A percentile compares a stretch with the other conserved stretches of the same genome.
Evolutionary conservation across 2,329 filamentous ascomycete genomes (phyloP).

Genomic region (Paecilomyces sp.): DNA sequence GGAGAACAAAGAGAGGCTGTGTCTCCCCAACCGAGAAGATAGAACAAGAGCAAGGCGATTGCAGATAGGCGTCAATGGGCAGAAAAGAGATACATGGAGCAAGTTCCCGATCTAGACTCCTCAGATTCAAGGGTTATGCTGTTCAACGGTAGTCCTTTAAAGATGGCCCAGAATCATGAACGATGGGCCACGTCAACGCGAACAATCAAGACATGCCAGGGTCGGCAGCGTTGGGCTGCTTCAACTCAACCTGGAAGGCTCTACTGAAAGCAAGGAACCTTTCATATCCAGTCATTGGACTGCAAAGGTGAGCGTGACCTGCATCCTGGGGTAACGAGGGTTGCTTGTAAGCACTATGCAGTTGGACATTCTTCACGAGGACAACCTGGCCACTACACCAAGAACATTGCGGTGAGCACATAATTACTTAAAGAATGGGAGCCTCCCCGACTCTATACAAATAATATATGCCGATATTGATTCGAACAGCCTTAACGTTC

Average conservation of each 20-base stretch:
- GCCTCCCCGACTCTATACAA: background rate
- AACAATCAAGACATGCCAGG: background rate
- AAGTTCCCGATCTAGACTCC: background rate
- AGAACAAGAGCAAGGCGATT: background rate
- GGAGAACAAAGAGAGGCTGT: background rate
- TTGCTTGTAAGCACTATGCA: background rate
- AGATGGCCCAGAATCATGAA: background rate
- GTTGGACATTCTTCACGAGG: background rate
- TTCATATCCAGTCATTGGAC: background rate
- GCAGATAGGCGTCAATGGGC: background rate
- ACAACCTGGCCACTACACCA: background rate
- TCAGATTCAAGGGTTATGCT: background rate
- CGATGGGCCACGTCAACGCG: background rate
- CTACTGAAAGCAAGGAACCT: background rate
- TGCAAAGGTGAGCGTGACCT: background rate
- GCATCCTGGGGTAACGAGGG: background rate
- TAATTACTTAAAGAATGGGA: background rate
- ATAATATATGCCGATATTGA: background rate
- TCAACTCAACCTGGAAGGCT: background rate
- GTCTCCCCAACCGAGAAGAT: background rate
- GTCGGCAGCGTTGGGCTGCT: background rate
- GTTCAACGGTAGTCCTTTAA: background rate
- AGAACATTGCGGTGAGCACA: background rate
- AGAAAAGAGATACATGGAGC: background rate
- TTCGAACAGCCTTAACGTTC: background rate